Base-by-base conservation (phyloP, 2,329 filamentous ascomycete genomes). In the Sordariomycetes sp. region DNA sequence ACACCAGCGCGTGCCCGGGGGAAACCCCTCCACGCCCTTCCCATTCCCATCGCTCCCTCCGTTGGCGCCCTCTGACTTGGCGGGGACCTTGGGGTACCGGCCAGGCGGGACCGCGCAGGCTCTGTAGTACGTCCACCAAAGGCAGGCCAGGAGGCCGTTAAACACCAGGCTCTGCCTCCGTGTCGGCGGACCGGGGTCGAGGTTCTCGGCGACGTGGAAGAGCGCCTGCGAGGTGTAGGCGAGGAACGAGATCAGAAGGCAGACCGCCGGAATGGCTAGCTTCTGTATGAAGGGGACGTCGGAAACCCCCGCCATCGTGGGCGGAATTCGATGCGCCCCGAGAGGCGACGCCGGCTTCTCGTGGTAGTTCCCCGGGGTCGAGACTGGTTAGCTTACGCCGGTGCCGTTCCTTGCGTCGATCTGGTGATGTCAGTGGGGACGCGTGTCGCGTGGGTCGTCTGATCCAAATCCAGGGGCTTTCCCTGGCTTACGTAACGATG, bases 211-310 rank as follows among this genome's bases (percentile, higher is more conserved):
- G 10, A 67, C 65, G 62, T 78, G 69, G 67, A 92, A 87, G 53
- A 92, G 74, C 66, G 76, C 79, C 70, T 92, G 89, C 4, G 88
- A 86, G 54, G 80, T 79, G 72, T 86, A 89, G 60, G 82, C 80
- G 3, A 91, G 77, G 66, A 90, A 88, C 56, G 72, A 66, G 59
- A 91, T 86, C 15, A 92, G 72, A 8, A 75, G 57, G 61, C 82
- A 82, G 52, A 87, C 86, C 59, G 75, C 78, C 15, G 86, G 86
- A n/a, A 90, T 80, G 59, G 86, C 85, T 55, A 90, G 73, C 54
- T 70, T 68, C 64, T 79, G 76, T 60, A 82, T 64, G 51, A 72
- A 63, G 57, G 71, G 68, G 65, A 72, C 68, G 60, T 71, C 66
- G 64, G 68, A 66, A 66, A 73, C 61, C 69, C 71, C 73, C 57